Percentiles rank a stretch among this genome's conserved stretches.
Evolutionary conservation across 1,284 basidiomycete species (phyloP).

Genomic region (Cutaneotrichosporon cyanovorans): DNA sequence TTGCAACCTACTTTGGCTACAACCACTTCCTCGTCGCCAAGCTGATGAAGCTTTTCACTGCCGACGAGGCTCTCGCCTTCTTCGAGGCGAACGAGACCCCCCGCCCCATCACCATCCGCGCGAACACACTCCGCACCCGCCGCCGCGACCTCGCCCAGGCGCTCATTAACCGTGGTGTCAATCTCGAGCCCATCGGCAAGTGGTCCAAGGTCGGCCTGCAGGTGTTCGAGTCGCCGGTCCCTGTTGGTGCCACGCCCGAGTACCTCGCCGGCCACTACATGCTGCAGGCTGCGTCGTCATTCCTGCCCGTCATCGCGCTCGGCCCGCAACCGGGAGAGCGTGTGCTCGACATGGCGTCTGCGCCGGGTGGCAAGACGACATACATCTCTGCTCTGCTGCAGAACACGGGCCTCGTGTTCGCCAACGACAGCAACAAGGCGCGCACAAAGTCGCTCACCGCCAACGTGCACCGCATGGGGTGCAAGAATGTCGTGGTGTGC

Average conservation of each 20-base stretch:
- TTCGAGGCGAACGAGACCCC: conserved; percentile 97
- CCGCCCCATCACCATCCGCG: conserved; percentile 94
- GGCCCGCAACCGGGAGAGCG: conserved; percentile 88
- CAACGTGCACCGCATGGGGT: conserved; percentile 93
- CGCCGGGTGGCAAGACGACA: conserved; percentile 95
- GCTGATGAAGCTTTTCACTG: conserved; percentile 86
- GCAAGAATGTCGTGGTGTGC: conserved; percentile 96
- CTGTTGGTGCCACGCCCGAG: conserved; percentile 94
- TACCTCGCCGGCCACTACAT: conserved; percentile 99
- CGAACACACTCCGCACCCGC: conserved; percentile 90
- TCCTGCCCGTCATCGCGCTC: conserved; percentile 96
- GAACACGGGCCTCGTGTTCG: conserved; percentile 97
- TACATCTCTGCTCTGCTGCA: conserved; percentile 94
- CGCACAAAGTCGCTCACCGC: conserved; percentile 94
- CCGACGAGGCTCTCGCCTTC: conserved; percentile 95
- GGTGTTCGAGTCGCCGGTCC: conserved; percentile 92
- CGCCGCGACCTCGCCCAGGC: conserved; percentile 90
- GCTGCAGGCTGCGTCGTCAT: conserved; percentile 97
- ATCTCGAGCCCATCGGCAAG: conserved; percentile 94
- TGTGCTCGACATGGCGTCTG: conserved; percentile 96
- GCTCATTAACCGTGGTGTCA: conserved; percentile 92
- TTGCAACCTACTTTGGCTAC: conserved; percentile 94
- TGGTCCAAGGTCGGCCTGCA: conserved; percentile 98
- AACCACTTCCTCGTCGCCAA: conserved; percentile 93
- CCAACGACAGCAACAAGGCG: conserved; percentile 92